Conservation (phyloP, 2,329 filamentous ascomycete genomes). For the Kalmusia sp. region DNA sequence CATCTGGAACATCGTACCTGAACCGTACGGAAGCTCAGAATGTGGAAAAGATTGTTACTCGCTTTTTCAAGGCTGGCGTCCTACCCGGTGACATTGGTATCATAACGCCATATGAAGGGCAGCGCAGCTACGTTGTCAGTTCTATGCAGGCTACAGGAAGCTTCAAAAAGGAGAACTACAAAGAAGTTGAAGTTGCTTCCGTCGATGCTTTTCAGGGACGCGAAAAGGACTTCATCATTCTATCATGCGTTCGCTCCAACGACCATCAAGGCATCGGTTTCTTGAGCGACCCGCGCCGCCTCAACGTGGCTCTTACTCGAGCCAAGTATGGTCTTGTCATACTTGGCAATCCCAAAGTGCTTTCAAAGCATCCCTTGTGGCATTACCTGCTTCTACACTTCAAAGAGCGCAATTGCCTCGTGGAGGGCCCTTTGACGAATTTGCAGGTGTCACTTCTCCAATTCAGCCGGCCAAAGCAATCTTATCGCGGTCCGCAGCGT, state of each 20-base stretch:
- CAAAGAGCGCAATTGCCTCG: constrained; percentile 94
- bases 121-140: constrained; percentile 96
- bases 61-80: constrained; percentile 99
- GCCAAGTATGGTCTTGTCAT: constrained; percentile 97
- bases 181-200: constrained; percentile 97
- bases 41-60: constrained; percentile 97
- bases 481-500: constrained; percentile 85
- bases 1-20: constrained; percentile 95
- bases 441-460: constrained; percentile 95
- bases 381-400: constrained; percentile 94
- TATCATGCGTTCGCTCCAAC: constrained; percentile 97
- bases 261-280: constrained; percentile 99
- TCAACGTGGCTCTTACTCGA: constrained; percentile 95
- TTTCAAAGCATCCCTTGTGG: constrained; percentile 98
- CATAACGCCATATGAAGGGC: constrained; percentile 97
- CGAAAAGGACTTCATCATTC: constrained; percentile 98
- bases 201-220: constrained; percentile 98
- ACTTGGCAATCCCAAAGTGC: constrained; percentile 94
- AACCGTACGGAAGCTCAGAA: constrained; percentile 97
- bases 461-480: constrained; percentile 91
- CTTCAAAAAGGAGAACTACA: constrained; percentile 98
- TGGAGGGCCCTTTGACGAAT: constrained; percentile 93
- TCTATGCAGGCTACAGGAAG: constrained; percentile 99
- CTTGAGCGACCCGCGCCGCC: constrained; percentile 93
- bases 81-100: constrained; percentile 93